phyloP scores from a whole-genome alignment of 129 eudicot genomes.

The Artemisia argyi region DNA sequence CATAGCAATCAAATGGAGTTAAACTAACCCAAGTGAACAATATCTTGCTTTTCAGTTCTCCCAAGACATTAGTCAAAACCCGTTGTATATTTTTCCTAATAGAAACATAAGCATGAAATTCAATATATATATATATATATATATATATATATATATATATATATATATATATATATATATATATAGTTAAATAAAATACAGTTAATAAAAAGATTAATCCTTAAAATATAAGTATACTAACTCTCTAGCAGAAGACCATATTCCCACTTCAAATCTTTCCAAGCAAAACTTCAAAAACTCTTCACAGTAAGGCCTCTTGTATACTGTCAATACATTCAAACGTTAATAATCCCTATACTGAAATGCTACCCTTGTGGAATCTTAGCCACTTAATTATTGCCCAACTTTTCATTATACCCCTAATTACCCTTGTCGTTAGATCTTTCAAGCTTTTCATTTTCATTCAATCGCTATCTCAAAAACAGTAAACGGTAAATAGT shows the following conservation, averaged over 20 bases:
- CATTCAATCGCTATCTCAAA: no score
- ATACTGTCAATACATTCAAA: conserved; percentile 31
- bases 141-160: no score
- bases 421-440: background rate
- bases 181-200: background rate
- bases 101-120: background rate
- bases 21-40: conserved; percentile 66
- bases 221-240: conserved; percentile 21
- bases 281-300: conserved; percentile 61
- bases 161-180: no score
- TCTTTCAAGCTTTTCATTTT: no score
- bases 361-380: background rate
- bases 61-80: conserved; percentile 35
- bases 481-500: no score
- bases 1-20: background rate
- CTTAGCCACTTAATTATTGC: background rate
- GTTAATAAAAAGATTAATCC: background rate
- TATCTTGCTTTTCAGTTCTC: conserved; percentile 37
- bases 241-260: conserved; percentile 67
- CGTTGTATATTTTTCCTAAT: conserved; percentile 45
- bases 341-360: background rate
- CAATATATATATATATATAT: background rate
- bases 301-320: conserved; percentile 54
- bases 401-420: background rate
- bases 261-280: conserved; percentile 63